phyloP scores from a whole-genome alignment of 306 rosid species.

The Adenanthera pavonina region DNA sequence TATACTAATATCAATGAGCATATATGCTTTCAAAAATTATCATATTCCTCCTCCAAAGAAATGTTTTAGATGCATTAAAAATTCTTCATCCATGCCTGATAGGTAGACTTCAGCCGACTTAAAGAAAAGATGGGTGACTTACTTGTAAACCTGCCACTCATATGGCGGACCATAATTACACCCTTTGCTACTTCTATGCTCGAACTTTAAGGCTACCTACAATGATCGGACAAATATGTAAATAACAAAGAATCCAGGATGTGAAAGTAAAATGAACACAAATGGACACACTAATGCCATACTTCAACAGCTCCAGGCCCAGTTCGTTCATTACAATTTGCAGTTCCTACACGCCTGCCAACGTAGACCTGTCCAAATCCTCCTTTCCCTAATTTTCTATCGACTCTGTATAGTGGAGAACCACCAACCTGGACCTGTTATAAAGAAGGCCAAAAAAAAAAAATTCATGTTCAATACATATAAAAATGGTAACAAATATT shows the following conservation, averaged over 20 bases:
- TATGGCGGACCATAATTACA: conserved; percentile 91
- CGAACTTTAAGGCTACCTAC: conserved; percentile 96
- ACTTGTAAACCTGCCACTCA: conserved; percentile 98
- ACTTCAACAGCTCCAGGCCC: conserved; percentile 88
- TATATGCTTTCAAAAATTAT: neutral
- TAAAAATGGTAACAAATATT: neutral
- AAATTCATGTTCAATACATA: neutral
- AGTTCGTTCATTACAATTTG: conserved; percentile 53
- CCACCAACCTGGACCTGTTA: conserved; percentile 92
- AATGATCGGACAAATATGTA: neutral
- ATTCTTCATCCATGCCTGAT: neutral
- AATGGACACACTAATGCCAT: conserved; percentile 43
- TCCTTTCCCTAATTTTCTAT: conserved; percentile 86
- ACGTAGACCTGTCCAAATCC: conserved; percentile 97
- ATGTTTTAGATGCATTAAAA: neutral
- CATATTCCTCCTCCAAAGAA: neutral
- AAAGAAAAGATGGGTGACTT: conserved; percentile 35
- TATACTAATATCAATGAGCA: neutral
- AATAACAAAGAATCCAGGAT: neutral
- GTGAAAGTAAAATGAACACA: neutral
- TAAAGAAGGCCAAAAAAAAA: conserved; percentile 10
- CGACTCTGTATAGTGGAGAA: conserved; percentile 78
- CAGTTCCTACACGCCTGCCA: conserved; percentile 71
- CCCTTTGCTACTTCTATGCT: conserved; percentile 93
- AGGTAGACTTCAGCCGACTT: no score